phyloP scores from a whole-genome alignment of 768 basidiomycete species.

The Pleurotus pulmonarius region DNA sequence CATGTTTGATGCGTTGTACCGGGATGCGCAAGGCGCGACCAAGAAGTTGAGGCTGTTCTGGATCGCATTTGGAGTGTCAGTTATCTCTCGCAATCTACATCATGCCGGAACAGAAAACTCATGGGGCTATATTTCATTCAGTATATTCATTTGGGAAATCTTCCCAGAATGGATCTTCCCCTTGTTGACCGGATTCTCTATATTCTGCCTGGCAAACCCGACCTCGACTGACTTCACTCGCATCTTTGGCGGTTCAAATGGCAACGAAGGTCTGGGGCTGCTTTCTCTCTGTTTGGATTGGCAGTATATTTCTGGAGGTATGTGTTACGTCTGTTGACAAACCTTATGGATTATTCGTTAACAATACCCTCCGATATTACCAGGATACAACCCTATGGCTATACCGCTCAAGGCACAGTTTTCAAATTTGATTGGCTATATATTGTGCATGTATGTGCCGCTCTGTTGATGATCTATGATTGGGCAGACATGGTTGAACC shows the following conservation, averaged over 20 bases:
- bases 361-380: not conserved
- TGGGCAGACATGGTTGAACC: not conserved
- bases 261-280: slow-evolving; percentile 63
- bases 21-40: slow-evolving; percentile 30
- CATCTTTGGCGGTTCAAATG: slow-evolving; percentile 61
- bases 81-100: slow-evolving; percentile 16
- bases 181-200: slow-evolving; percentile 50
- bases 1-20: slow-evolving; percentile 47
- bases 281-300: slow-evolving; percentile 59
- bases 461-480: slow-evolving; percentile 4
- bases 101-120: too few species aligned
- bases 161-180: slow-evolving; percentile 60
- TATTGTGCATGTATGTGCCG: slow-evolving; percentile 41
- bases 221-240: slow-evolving; percentile 43
- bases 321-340: not conserved
- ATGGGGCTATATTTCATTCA: slow-evolving; percentile 4
- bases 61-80: slow-evolving; percentile 38
- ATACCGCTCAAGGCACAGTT: slow-evolving; percentile 51
- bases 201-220: slow-evolving; percentile 56
- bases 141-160: slow-evolving; percentile 47
- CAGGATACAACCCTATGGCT: slow-evolving; percentile 41
- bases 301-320: slow-evolving; percentile 50
- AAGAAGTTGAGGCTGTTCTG: slow-evolving; percentile 48
- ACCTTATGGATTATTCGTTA: not conserved
- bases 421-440: slow-evolving; percentile 43